phyloP scores from a whole-genome alignment of 2,329 filamentous ascomycete genomes.

The Chaetothyriales sp. region DNA sequence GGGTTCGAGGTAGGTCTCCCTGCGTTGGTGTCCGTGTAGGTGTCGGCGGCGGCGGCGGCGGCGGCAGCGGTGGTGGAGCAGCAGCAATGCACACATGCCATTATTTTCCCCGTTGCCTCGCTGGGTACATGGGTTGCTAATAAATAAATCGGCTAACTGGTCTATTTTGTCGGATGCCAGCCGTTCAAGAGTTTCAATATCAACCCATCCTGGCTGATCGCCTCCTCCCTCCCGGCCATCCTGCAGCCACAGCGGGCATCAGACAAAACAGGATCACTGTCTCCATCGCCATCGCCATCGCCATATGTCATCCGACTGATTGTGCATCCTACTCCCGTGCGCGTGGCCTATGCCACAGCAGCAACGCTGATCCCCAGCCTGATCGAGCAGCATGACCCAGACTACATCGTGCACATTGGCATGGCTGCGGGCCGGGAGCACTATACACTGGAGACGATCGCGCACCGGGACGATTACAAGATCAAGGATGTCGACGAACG shows the following conservation, averaged over 20 bases:
- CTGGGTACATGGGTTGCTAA: not conserved
- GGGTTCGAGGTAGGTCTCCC: conserved; percentile 28
- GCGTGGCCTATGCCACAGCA: conserved; percentile 55
- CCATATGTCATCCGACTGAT: conserved; percentile 40
- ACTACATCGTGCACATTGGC: conserved; percentile 63
- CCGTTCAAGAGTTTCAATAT: conserved; percentile 59
- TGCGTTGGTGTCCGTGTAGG: conserved; percentile 5
- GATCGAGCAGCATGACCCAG: conserved; percentile 39
- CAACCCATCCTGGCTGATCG: conserved; percentile 73
- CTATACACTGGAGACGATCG: conserved; percentile 58
- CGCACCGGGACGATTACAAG: conserved; percentile 56
- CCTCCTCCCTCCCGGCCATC: conserved; percentile 48
- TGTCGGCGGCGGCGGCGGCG: too few species aligned
- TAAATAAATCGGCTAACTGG: not conserved
- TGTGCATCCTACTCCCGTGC: conserved; percentile 50
- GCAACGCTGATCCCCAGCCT: conserved; percentile 48
- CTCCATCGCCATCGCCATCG: conserved; percentile 23
- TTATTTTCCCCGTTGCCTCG: not conserved
- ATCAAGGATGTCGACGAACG: conserved; percentile 53
- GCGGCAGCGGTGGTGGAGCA: not conserved
- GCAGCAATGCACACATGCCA: not conserved
- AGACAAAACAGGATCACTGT: conserved; percentile 5
- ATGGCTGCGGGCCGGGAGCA: conserved; percentile 52
- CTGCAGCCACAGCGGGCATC: conserved; percentile 33
- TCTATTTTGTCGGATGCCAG: conserved; percentile 27